A percentile compares a stretch with the other conserved stretches of the same genome.
phyloP scores from a whole-genome alignment of 352 stramenopile genomes.

The Phytophthora citrophthora region DNA sequence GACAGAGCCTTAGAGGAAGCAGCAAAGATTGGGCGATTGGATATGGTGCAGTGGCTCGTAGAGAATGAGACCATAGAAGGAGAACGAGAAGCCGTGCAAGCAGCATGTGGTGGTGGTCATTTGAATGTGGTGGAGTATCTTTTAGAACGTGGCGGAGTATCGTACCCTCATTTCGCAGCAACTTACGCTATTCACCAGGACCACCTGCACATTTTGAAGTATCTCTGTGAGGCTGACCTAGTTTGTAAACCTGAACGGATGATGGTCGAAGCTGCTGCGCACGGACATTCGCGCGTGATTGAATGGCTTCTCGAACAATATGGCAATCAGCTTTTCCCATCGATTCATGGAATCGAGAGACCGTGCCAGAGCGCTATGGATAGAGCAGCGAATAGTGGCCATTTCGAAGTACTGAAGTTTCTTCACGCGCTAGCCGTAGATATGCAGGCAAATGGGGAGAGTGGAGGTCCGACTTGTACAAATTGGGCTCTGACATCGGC shows the following conservation, averaged over 20 bases:
- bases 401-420: conserved; percentile 14
- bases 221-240: too few relatives aligned
- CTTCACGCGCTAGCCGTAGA: conserved; percentile 7
- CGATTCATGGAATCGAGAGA: neutral
- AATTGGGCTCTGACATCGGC: conserved; percentile 5
- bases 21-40: conserved; percentile 9
- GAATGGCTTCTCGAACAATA: conserved; percentile 14
- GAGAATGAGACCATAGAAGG: conserved; percentile 1
- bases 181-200: too few relatives aligned
- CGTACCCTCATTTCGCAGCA: too few relatives aligned
- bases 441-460: conserved; percentile 8
- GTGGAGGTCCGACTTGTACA: conserved; percentile 6
- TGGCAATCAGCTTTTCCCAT: conserved; percentile 11
- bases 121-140: conserved; percentile 8
- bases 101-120: conserved; percentile 5
- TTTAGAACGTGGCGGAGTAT: neutral
- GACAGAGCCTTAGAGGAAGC: conserved; percentile 7
- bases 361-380: conserved; percentile 16
- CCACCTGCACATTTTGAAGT: too few relatives aligned
- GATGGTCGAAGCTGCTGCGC: neutral
- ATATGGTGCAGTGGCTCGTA: conserved; percentile 15
- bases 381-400: conserved; percentile 12
- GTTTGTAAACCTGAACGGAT: too few relatives aligned
- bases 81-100: conserved; percentile 1
- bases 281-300: conserved; percentile 16